Conservation (phyloP, 2,329 filamentous ascomycete genomes). For the Sclerotinia glacialis region DNA sequence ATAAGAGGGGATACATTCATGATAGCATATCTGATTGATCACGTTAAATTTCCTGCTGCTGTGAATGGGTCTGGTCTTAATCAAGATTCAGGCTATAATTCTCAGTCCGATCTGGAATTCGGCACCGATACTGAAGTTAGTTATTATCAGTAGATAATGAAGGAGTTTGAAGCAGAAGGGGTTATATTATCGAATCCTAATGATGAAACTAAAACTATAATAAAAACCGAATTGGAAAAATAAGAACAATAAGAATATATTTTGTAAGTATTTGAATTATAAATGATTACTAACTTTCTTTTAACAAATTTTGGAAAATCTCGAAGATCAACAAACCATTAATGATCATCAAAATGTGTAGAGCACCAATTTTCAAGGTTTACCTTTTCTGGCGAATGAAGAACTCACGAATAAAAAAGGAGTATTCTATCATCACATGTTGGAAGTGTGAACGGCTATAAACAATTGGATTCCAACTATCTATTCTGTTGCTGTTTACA, state of each 20-base stretch:
- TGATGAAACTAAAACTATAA: slow-evolving; percentile 29
- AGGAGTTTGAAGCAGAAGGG: slow-evolving; percentile 13
- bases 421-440: not conserved
- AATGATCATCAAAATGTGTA: not conserved
- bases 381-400: not conserved
- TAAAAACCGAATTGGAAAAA: slow-evolving; percentile 27
- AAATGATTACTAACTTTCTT: not conserved
- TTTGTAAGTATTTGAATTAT: slow-evolving; percentile 12
- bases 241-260: slow-evolving; percentile 31
- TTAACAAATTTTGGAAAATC: not conserved
- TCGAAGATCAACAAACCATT: not conserved
- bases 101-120: slow-evolving; percentile 9
- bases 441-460: too few relatives aligned
- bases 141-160: slow-evolving; percentile 24
- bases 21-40: too few relatives aligned
- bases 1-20: too few relatives aligned
- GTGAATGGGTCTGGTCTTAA: not conserved
- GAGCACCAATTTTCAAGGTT: not conserved
- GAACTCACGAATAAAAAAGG: not conserved
- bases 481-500: too few relatives aligned
- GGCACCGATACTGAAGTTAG: slow-evolving; percentile 26
- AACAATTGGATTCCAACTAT: too few relatives aligned
- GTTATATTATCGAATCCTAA: slow-evolving; percentile 29
- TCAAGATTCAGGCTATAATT: slow-evolving; percentile 17
- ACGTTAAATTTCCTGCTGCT: too few relatives aligned